Conservation (phyloP, 176 grass and related monocot genomes). For the Bonia amplexicaulis region DNA sequence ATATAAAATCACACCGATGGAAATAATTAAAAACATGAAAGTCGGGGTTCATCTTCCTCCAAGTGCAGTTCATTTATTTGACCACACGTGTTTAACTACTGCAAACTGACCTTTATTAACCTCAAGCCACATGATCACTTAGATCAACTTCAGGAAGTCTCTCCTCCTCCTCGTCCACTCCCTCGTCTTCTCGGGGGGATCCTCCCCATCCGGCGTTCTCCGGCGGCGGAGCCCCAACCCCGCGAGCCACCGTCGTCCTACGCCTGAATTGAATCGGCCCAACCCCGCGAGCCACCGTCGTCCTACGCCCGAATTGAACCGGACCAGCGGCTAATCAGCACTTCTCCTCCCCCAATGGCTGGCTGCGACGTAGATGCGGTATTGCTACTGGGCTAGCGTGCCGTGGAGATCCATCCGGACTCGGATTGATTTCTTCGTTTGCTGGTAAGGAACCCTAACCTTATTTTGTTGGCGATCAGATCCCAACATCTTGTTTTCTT, state of each 20-base stretch:
- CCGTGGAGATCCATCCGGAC: not conserved
- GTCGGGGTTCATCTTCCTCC: not conserved
- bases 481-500: not conserved
- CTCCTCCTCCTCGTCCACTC: not conserved
- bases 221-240: not conserved
- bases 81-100: not conserved
- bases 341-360: not conserved
- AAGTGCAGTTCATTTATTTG: not conserved
- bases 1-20: not conserved
- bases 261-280: not conserved
- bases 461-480: not conserved
- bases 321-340: not conserved
- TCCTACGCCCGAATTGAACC: not conserved
- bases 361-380: not conserved
- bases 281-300: not conserved
- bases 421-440: not conserved
- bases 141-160: not conserved
- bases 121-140: not conserved
- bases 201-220: not conserved
- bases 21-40: not conserved
- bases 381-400: too few species aligned
- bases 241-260: not conserved
- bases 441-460: not conserved
- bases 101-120: not conserved
- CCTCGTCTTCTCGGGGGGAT: not conserved